Evolutionary conservation across 2,329 filamentous ascomycete genomes (phyloP).

Genomic region (Claviceps sp.): DNA sequence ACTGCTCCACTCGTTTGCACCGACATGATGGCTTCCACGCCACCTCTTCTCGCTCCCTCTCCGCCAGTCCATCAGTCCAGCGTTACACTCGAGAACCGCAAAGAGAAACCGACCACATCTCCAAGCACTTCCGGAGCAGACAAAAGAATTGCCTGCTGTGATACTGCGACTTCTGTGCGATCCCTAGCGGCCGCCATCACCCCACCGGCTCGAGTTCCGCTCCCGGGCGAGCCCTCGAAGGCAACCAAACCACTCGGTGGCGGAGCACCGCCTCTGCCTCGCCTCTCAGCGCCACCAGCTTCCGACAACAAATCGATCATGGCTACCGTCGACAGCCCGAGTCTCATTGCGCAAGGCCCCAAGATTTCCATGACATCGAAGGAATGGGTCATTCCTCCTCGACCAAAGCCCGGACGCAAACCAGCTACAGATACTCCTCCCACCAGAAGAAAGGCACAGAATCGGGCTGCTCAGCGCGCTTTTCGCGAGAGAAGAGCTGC

Average conservation of each 20-base stretch:
- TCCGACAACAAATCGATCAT: slow-evolving; percentile 31
- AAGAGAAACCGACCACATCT: slow-evolving; percentile 2
- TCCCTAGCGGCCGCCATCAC: slow-evolving; percentile 8
- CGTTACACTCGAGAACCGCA: not conserved
- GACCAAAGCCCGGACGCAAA: slow-evolving; percentile 84
- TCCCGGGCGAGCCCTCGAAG: slow-evolving; percentile 10
- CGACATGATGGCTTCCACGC: slow-evolving; percentile 13
- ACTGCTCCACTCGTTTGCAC: slow-evolving; percentile 5
- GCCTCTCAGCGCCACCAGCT: slow-evolving; percentile 19
- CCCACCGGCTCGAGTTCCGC: slow-evolving; percentile 12
- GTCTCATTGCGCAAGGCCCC: slow-evolving; percentile 25
- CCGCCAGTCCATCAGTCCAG: slow-evolving; percentile 5
- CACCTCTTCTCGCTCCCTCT: slow-evolving; percentile 10
- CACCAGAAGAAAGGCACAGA: slow-evolving; percentile 89
- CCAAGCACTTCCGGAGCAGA: not conserved
- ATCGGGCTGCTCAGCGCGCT: slow-evolving; percentile 78
- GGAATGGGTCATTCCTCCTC: slow-evolving; percentile 75
- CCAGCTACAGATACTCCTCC: slow-evolving; percentile 85
- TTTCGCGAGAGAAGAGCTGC: slow-evolving; percentile 81
- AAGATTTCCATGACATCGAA: slow-evolving; percentile 57
- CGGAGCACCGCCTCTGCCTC: slow-evolving; percentile 11
- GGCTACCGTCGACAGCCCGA: slow-evolving; percentile 32
- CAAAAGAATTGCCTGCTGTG: not conserved
- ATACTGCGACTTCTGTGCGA: slow-evolving; percentile 8
- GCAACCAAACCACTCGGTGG: slow-evolving; percentile 15